A percentile compares a stretch with the other conserved stretches of the same genome.
Conservation (phyloP, 768 basidiomycete genomes). For the Gloeophyllum trabeum region DNA sequence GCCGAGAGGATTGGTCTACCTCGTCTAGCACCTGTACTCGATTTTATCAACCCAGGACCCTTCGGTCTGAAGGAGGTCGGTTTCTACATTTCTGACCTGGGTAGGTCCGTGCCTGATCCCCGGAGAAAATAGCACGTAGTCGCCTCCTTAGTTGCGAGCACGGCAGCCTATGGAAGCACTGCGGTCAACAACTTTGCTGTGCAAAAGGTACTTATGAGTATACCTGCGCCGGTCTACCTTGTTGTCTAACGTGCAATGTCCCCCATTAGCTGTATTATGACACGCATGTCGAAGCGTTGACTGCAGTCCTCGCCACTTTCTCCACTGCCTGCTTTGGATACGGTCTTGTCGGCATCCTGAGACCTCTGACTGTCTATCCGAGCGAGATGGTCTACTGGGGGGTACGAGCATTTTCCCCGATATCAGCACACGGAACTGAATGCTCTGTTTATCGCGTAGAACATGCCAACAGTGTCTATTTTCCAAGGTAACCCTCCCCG, state of each 20-base stretch:
- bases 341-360: not conserved
- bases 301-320: not conserved
- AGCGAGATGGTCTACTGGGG: not conserved
- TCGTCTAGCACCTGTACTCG: no score
- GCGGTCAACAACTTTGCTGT: not conserved
- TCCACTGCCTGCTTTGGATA: not conserved
- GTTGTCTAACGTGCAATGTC: not conserved
- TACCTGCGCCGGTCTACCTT: not conserved
- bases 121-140: no score
- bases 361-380: not conserved
- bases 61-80: not conserved
- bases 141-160: not conserved
- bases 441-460: no score
- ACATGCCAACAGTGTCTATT: not conserved
- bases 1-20: no score
- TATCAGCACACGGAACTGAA: no score
- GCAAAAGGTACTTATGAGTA: not conserved
- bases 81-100: no score
- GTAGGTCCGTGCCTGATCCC: no score
- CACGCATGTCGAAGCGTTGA: not conserved
- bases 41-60: not conserved
- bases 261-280: not conserved
- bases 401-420: no score
- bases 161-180: not conserved
- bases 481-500: no score